Evolutionary conservation across 2,329 filamentous ascomycete genomes (phyloP), one percentile per base, ranked within the genome.

Genomic region (Stagonosporopsis tanaceti): DNA sequence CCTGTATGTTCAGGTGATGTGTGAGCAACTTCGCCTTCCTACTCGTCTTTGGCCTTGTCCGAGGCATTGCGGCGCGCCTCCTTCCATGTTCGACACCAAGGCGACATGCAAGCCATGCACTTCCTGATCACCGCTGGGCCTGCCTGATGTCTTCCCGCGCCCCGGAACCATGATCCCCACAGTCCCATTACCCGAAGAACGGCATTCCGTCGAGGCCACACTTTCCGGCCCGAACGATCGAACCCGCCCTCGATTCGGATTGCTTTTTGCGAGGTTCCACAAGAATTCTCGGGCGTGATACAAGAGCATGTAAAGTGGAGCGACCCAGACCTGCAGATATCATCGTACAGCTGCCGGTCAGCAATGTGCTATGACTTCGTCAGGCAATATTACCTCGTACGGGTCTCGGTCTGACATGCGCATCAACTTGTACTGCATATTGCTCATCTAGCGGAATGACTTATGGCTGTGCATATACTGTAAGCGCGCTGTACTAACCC

Each of bases 231-330:
- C 58, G 58, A 61, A 41, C 38, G 34, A 42, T 20, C 37, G 47
- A 11, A 39, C 50, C 44, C 45, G 35, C 35, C 32, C 37, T 28
- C 38, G 39, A 27, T 35, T 50, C 52, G 39, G 45, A 17, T 11
- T 46, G 35, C 53, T 53, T 39, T 57, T 57, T 35, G 48, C 40
- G 20, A 38, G 38, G 57, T 60, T 53, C 9, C 48, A 60, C 57
- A 47, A 53, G 24, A 42, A 12, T 28, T 45, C 27, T 44, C 14
- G 42, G 30, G 14, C 8, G 53, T 53, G 25, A 50, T 45, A 57
- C 53, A 53, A 50, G 25, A 46, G 32, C 50, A 45, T 40, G 39
- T 40, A 53, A 50, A 45, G 54, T 28, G 48, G 45, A 53, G 39
- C 54, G 22, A 48, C 25, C n/a, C 37, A 42, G 14, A 45, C 27